A percentile compares a stretch with the other conserved stretches of the same genome.
These are phyloP conservation scores for Ambrosiella xylebori DNA, from an alignment of 2,329 filamentous ascomycete species.

Conservation along the genomic window DNA sequence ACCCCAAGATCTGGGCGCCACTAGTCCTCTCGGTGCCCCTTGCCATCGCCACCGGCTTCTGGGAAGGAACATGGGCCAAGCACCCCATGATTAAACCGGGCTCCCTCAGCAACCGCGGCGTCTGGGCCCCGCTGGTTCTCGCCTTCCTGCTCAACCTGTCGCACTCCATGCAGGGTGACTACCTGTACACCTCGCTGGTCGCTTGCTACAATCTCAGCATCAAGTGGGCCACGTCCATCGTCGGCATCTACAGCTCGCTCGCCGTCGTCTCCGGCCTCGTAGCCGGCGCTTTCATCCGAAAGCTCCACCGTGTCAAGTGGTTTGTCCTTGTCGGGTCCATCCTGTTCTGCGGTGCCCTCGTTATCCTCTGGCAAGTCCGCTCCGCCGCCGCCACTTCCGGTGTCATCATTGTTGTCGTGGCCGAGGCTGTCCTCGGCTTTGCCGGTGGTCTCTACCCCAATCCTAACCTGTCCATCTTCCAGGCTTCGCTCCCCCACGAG, in stretches of 20 bases:
- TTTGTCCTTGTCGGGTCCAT: constrained; percentile 44
- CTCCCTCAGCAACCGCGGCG: constrained; percentile 43
- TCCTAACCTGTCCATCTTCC: constrained; percentile 28
- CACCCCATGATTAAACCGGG: constrained; percentile 42
- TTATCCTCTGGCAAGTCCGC: constrained; percentile 45
- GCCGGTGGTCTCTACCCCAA: constrained; percentile 45
- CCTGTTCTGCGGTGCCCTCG: constrained; percentile 46
- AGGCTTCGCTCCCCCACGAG: constrained; percentile 27
- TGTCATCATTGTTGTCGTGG: constrained; percentile 41
- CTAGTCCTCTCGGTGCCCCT: constrained; percentile 29
- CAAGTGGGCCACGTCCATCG: constrained; percentile 39
- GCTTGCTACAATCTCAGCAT: constrained; percentile 45
- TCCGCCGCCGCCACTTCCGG: constrained; percentile 27
- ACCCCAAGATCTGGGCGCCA: constrained; percentile 25
- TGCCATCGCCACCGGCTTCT: constrained; percentile 30
- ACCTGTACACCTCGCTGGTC: constrained; percentile 43
- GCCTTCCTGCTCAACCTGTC: constrained; percentile 37
- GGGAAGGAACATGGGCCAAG: constrained; percentile 31
- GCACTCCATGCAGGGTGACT: constrained; percentile 49
- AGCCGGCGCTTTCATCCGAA: constrained; percentile 38
- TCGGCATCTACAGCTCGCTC: constrained; percentile 38
- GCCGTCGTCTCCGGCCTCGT: constrained; percentile 40
- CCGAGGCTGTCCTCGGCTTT: constrained; percentile 44
- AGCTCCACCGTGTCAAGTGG: constrained; percentile 41
- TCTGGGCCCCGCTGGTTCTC: constrained; percentile 46